Percentiles rank a stretch among this genome's conserved stretches.
These are phyloP conservation scores for Colletotrichum orchidophilum DNA, from an alignment of 2,329 filamentous ascomycete genomes.

Conservation along the genomic window DNA sequence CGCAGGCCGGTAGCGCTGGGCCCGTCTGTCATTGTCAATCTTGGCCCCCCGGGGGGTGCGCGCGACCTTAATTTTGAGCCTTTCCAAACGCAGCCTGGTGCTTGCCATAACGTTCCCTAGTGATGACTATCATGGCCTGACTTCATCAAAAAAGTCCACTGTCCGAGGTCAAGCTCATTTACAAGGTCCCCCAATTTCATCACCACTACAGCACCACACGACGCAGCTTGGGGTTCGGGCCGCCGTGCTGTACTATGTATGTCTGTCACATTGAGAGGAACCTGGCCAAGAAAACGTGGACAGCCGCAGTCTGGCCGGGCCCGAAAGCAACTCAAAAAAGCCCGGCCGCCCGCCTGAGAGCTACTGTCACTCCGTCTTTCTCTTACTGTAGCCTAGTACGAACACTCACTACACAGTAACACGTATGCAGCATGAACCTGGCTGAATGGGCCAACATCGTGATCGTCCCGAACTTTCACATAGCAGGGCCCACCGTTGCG, in stretches of 20 bases:
- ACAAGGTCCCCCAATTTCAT: neutral
- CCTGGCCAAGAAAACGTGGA: neutral
- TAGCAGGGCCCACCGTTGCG: conserved; percentile 8
- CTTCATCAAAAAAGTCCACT: neutral
- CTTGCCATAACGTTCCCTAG: neutral
- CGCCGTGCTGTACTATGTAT: neutral
- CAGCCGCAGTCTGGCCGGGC: neutral
- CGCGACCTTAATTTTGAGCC: neutral
- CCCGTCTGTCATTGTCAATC: conserved; percentile 18
- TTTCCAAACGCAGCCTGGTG: conserved; percentile 12
- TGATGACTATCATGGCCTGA: neutral
- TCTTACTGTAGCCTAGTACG: neutral
- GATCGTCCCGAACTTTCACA: conserved; percentile 30
- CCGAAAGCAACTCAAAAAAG: neutral
- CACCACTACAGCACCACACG: neutral
- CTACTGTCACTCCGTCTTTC: neutral
- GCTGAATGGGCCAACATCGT: conserved; percentile 20
- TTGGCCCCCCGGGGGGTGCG: conserved; percentile 2
- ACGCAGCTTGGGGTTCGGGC: neutral
- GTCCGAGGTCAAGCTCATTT: neutral
- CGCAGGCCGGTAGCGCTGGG: conserved; percentile 17
- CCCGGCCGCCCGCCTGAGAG: neutral
- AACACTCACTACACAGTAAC: too few species aligned
- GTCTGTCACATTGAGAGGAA: neutral
- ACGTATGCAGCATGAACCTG: neutral